phyloP scores from a whole-genome alignment of 805 yeast genomes.

The Zygotorulaspora florentina region DNA sequence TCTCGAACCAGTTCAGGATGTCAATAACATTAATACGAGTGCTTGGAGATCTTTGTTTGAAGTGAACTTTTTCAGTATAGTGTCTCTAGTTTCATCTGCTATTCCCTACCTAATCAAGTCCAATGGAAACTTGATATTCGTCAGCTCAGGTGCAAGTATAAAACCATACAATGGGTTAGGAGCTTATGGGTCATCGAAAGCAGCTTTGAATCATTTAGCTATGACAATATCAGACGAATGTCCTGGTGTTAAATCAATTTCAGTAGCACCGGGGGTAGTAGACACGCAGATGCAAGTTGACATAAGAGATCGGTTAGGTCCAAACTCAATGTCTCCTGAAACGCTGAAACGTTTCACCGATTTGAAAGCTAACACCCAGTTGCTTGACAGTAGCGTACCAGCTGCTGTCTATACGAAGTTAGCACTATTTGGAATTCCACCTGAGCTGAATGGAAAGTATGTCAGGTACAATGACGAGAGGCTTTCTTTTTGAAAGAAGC shows the following conservation, averaged over 20 bases:
- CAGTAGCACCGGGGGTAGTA: constrained; percentile 95
- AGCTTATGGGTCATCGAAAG: constrained; percentile 91
- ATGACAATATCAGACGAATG: constrained; percentile 66
- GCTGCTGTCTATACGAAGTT: constrained; percentile 65
- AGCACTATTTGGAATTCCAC: constrained; percentile 55
- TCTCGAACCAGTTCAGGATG: constrained; percentile 68
- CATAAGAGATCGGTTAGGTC: constrained; percentile 61
- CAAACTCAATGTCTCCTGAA: constrained; percentile 55
- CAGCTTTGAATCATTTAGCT: constrained; percentile 80
- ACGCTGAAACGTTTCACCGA: constrained; percentile 60
- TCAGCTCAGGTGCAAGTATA: constrained; percentile 84
- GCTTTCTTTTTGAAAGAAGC: background rate
- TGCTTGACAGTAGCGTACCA: constrained; percentile 68
- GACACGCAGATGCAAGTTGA: constrained; percentile 84
- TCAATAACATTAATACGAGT: constrained; percentile 39
- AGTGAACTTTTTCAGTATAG: constrained; percentile 72
- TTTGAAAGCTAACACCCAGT: constrained; percentile 52
- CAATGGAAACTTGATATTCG: constrained; percentile 65
- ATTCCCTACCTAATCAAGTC: constrained; percentile 53
- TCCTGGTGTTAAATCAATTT: constrained; percentile 44
- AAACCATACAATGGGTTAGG: constrained; percentile 57
- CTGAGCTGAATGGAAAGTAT: constrained; percentile 61
- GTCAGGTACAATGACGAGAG: constrained; percentile 53
- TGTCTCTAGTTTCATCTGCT: constrained; percentile 50
- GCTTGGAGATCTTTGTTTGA: constrained; percentile 66